phyloP scores from a whole-genome alignment of 23 red algal species.

The Gracilaria domingensis region DNA sequence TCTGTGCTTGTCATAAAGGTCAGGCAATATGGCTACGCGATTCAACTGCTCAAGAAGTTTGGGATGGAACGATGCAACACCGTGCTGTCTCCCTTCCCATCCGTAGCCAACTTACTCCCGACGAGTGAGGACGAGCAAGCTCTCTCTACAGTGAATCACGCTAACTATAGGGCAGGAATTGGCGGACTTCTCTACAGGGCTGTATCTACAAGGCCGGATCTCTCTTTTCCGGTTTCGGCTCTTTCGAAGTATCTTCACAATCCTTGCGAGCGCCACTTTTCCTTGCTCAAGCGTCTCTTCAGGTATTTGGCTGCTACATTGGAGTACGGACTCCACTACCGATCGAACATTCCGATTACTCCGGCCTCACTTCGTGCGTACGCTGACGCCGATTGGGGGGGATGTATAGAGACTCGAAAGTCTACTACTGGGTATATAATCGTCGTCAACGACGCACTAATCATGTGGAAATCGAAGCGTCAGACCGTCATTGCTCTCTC shows the following conservation, averaged over 20 bases:
- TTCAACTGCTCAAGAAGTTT: no score
- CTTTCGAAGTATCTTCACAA: neutral
- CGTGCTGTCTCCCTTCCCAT: no score
- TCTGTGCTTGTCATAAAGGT: no score
- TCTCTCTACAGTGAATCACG: no score
- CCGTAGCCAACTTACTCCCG: no score
- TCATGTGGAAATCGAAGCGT: conserved; percentile 27
- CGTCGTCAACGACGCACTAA: neutral
- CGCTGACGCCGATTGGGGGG: conserved; percentile 1
- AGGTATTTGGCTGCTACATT: neutral
- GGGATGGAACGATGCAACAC: no score
- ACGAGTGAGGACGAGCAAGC: no score
- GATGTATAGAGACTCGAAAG: neutral
- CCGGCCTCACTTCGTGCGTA: neutral
- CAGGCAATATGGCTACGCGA: no score
- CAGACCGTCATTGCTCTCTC: neutral
- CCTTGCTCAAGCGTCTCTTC: neutral
- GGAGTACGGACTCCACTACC: neutral
- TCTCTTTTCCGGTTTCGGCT: neutral
- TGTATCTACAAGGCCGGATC: neutral
- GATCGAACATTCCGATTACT: neutral
- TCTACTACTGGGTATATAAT: conserved; percentile 4
- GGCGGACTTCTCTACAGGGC: neutral
- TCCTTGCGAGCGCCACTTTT: neutral
- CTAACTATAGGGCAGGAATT: neutral